A percentile compares a stretch with the other conserved stretches of the same genome.
Evolutionary conservation across 208 protist genomes (phyloP).

Genomic region (Crithidia expoeki): DNA sequence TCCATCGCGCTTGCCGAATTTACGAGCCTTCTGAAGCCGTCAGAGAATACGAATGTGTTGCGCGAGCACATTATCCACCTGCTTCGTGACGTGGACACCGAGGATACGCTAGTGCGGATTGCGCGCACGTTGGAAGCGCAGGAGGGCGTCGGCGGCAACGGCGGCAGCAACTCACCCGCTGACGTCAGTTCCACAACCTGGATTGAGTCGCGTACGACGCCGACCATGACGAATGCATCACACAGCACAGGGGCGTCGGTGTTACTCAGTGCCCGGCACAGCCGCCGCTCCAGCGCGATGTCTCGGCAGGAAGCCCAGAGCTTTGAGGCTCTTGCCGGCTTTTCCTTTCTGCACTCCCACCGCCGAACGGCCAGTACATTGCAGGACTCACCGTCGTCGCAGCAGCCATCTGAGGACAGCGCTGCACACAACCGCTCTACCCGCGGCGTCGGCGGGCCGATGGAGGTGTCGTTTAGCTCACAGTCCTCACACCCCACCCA

Average conservation of each 20-base stretch:
- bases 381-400: constrained; percentile 30
- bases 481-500: constrained; percentile 18
- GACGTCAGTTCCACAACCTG: constrained; percentile 27
- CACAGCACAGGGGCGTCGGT: constrained; percentile 22
- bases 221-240: constrained; percentile 17
- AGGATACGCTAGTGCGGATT: constrained; percentile 57
- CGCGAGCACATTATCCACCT: constrained; percentile 67
- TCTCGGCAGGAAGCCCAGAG: constrained; percentile 19
- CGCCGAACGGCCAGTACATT: constrained; percentile 9
- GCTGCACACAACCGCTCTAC: constrained; percentile 4
- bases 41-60: constrained; percentile 38
- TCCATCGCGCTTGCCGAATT: constrained; percentile 70
- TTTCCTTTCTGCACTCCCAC: constrained; percentile 32
- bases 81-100: constrained; percentile 53
- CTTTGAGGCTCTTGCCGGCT: constrained; percentile 27
- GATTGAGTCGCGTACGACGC: constrained; percentile 16
- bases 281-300: constrained; percentile 17
- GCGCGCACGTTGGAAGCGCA: constrained; percentile 47
- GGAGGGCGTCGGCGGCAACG: neutral
- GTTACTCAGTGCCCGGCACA: constrained; percentile 14
- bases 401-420: constrained; percentile 24
- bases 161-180: neutral
- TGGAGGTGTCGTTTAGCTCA: constrained; percentile 31
- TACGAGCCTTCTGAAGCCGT: constrained; percentile 46
- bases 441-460: constrained; percentile 15